A percentile compares a stretch with the other conserved stretches of the same genome.
These are phyloP conservation scores for Adiantum capillusveneris DNA, from an alignment of 75 land plant genomes.

Conservation along the genomic window DNA sequence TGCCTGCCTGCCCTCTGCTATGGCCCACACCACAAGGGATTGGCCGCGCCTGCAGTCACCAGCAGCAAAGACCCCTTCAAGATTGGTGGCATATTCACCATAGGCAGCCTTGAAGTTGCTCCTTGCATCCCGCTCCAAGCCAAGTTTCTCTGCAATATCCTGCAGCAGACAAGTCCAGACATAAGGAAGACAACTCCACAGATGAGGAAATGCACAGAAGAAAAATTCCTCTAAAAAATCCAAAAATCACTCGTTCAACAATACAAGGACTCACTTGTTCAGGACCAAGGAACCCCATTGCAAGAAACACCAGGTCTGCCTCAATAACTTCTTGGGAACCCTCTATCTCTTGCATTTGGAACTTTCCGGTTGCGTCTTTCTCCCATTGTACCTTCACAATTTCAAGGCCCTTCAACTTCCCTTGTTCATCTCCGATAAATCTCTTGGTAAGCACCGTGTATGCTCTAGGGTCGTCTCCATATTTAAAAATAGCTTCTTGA, in stretches of 20 bases:
- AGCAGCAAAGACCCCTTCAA: slow-evolving; percentile 91
- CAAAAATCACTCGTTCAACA: too few species aligned
- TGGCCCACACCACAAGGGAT: slow-evolving; percentile 97
- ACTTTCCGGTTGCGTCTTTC: slow-evolving; percentile 75
- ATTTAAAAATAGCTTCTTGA: slow-evolving; percentile 76
- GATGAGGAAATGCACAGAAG: too few species aligned
- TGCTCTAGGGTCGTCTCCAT: slow-evolving; percentile 86
- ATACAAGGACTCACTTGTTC: slow-evolving; percentile 59
- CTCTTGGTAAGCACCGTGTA: slow-evolving; percentile 87
- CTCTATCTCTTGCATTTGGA: slow-evolving; percentile 69
- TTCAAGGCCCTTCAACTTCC: slow-evolving; percentile 71
- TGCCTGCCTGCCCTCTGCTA: slow-evolving; percentile 81
- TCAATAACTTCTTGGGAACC: slow-evolving; percentile 79
- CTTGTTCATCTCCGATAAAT: slow-evolving; percentile 77
- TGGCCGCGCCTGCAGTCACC: slow-evolving; percentile 97
- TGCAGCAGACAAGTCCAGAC: slow-evolving; percentile 14
- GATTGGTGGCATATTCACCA: slow-evolving; percentile 68
- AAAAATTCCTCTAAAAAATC: too few species aligned
- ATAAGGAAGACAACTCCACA: neutral
- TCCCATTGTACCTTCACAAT: slow-evolving; percentile 77
- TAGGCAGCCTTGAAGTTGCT: slow-evolving; percentile 90
- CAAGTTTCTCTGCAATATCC: slow-evolving; percentile 77
- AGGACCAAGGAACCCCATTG: slow-evolving; percentile 97
- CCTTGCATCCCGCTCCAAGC: slow-evolving; percentile 62
- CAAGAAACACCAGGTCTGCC: slow-evolving; percentile 83